These are phyloP conservation scores for Claviceps digitariae DNA, from an alignment of 2,329 filamentous ascomycete species.

Conservation along the genomic window DNA sequence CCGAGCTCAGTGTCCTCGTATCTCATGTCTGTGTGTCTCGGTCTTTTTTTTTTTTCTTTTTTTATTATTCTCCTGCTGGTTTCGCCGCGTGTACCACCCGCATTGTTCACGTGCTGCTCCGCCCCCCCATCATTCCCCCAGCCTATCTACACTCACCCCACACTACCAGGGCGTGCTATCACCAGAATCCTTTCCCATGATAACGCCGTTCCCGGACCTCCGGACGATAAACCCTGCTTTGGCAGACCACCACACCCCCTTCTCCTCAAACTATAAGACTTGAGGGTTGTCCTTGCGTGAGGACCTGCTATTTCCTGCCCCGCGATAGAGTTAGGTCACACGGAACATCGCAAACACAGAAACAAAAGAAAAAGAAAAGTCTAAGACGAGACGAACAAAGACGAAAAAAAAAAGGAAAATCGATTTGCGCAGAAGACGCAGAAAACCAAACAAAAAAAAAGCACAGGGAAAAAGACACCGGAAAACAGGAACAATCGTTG, in stretches of 20 bases:
- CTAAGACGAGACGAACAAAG: neutral
- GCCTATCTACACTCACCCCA: neutral
- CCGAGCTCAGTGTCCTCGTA: no score
- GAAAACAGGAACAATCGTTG: no score
- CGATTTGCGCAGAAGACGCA: no score
- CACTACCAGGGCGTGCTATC: neutral
- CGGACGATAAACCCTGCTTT: neutral
- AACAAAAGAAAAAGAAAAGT: neutral
- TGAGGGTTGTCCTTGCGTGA: neutral
- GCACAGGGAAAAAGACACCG: neutral
- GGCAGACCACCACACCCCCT: neutral
- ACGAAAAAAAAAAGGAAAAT: neutral
- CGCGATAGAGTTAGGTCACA: no score
- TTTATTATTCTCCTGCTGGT: no score
- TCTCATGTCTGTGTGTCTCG: no score
- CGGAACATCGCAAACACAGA: no score
- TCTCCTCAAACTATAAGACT: neutral
- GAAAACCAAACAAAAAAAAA: neutral
- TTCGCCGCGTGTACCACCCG: no score
- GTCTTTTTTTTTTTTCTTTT: no score
- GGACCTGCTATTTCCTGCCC: no score
- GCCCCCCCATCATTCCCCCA: neutral
- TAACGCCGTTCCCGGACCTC: conserved; percentile 6
- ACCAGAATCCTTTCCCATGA: neutral
- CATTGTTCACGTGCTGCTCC: no score